phyloP scores from a whole-genome alignment of 805 yeast species.

The Kluyveromyces siamensis region DNA sequence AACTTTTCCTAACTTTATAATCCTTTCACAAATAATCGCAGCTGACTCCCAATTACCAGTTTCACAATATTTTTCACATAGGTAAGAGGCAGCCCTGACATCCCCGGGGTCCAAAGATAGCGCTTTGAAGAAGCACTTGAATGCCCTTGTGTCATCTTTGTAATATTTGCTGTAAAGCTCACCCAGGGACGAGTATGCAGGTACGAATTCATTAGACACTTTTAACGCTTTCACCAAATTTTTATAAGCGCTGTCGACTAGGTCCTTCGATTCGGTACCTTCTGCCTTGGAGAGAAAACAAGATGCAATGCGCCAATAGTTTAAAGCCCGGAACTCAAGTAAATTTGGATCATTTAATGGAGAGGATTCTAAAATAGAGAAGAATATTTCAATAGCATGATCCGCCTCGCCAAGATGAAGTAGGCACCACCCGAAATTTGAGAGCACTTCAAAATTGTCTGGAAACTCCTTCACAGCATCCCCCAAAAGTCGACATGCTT shows the following conservation, averaged over 20 bases:
- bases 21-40: constrained; percentile 57
- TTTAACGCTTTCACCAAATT: constrained; percentile 54
- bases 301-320: constrained; percentile 68
- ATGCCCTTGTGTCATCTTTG: constrained; percentile 58
- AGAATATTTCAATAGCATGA: constrained; percentile 31
- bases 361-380: constrained; percentile 23
- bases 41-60: constrained; percentile 78
- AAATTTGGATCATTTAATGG: constrained; percentile 45
- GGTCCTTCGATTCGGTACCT: constrained; percentile 14
- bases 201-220: constrained; percentile 55
- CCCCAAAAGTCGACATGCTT: constrained; percentile 46
- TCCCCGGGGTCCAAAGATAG: constrained; percentile 80
- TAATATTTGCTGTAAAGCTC: constrained; percentile 51
- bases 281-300: constrained; percentile 38
- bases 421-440: constrained; percentile 75
- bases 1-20: constrained; percentile 56
- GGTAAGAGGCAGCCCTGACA: constrained; percentile 58
- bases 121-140: constrained; percentile 81
- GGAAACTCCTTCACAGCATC: constrained; percentile 43
- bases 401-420: constrained; percentile 45
- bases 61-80: constrained; percentile 62
- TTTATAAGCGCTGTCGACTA: constrained; percentile 44
- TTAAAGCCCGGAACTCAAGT: constrained; percentile 47
- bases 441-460: constrained; percentile 47
- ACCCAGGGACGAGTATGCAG: constrained; percentile 79